Evolutionary conservation across 345 rosid species (phyloP), one percentile per base, ranked within the genome.

Genomic region (Citrus mangshanensis): DNA sequence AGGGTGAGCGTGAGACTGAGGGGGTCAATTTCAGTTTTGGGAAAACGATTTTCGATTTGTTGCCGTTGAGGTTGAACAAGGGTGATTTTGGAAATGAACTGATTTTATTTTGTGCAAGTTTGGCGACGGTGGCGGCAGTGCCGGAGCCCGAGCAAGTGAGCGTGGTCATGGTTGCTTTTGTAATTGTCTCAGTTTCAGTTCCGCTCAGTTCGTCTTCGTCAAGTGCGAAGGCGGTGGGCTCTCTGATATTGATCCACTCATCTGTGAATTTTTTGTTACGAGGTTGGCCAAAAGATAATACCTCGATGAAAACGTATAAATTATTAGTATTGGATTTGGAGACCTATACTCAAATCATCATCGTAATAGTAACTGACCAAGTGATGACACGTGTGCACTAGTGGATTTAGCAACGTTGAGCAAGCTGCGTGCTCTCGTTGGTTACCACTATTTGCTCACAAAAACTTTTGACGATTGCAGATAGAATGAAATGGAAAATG

Each of bases 21-120:
- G 78, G 38, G 68, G 86, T 74, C 76, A 58, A 78, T 46, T 81
- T 80, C 62, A 75, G 37, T 2, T 81, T 54, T 76, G 63, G 63
- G 84, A 78, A 79, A 37, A 78, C 71, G 74, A 79, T 71, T 30
- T 68, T 49, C 84, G 84, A 54, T 75, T 82, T 58, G 55, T 67
- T 75, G 24, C 87, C 82, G 81, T 70, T 83, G 65, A 72, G 13
- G 74, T 0, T 46, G 51, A 46, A 5, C 22, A 75, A 71, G 74
- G n/a, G 7, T 49, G 62, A 46, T 75, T 10, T 75, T 37, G 54
- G 68, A 35, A 7, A 74, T 58, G 63, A 80, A 27, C 0, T 49
- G 28, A 46, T 19, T 68, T 28, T 19, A n/a, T 49, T 79, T 80
- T 59, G 72, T 21, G 81, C 12, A 54, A 58, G 63, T 64, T 69